Percentiles rank a stretch among this genome's conserved stretches.
phyloP scores from a whole-genome alignment of 805 yeast genomes.

The Lipomyces orientalis region DNA sequence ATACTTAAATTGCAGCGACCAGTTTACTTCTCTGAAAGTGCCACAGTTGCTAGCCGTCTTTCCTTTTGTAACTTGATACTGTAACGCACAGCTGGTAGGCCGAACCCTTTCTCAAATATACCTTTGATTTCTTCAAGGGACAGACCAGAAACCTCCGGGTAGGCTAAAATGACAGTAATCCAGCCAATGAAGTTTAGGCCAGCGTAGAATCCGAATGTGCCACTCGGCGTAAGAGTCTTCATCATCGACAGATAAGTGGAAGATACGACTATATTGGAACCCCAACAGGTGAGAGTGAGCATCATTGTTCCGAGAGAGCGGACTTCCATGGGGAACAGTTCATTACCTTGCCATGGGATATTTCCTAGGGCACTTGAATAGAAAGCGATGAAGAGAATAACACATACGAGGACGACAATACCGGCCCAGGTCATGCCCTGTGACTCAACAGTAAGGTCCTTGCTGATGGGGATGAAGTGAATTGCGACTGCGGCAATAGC shows the following conservation, averaged over 20 bases:
- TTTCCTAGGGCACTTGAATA: slow-evolving; percentile 95
- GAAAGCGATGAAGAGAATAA: slow-evolving; percentile 83
- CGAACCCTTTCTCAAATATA: slow-evolving; percentile 83
- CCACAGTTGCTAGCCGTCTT: too few species aligned
- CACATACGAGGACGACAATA: too few species aligned
- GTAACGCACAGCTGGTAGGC: slow-evolving; percentile 74
- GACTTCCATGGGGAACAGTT: slow-evolving; percentile 85
- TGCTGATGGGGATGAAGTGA: slow-evolving; percentile 75
- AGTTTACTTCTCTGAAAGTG: too few species aligned
- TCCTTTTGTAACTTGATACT: slow-evolving; percentile 57
- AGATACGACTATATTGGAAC: slow-evolving; percentile 87
- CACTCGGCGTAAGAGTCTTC: slow-evolving; percentile 92
- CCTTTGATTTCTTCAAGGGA: slow-evolving; percentile 90
- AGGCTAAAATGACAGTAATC: slow-evolving; percentile 78
- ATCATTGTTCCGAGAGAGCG: slow-evolving; percentile 86
- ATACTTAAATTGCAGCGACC: too few species aligned
- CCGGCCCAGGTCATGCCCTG: too few species aligned
- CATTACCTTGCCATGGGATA: slow-evolving; percentile 97
- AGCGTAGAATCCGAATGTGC: slow-evolving; percentile 89
- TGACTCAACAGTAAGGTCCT: slow-evolving; percentile 63
- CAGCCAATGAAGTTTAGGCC: too few species aligned
- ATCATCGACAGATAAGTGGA: slow-evolving; percentile 92
- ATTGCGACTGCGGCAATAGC: slow-evolving; percentile 88
- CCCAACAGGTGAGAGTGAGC: slow-evolving; percentile 95
- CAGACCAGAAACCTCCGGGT: slow-evolving; percentile 89